phyloP scores from a whole-genome alignment of 2,329 filamentous ascomycete genomes.

The Akanthomyces dipterigenus region DNA sequence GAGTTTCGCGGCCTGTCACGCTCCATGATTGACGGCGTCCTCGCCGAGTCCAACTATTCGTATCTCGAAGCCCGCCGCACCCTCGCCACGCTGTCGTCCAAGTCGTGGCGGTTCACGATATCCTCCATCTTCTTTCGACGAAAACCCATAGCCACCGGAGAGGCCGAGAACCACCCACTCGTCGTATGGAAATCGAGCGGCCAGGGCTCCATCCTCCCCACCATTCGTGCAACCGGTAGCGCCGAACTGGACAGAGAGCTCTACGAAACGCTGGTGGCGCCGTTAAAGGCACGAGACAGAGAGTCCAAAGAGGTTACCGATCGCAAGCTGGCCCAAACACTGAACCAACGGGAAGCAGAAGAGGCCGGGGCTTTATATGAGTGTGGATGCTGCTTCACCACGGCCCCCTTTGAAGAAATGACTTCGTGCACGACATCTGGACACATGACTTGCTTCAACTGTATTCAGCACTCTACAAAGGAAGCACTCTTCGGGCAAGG shows the following conservation, averaged over 20 bases:
- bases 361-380: slow-evolving; percentile 52
- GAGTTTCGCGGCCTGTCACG: slow-evolving; percentile 71
- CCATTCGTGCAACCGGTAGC: slow-evolving; percentile 59
- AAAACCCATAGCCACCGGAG: slow-evolving; percentile 45
- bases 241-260: slow-evolving; percentile 57
- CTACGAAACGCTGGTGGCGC: slow-evolving; percentile 49
- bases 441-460: slow-evolving; percentile 74
- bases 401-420: slow-evolving; percentile 65
- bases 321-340: slow-evolving; percentile 41
- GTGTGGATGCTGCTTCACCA: slow-evolving; percentile 72
- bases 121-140: slow-evolving; percentile 63
- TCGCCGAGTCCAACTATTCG: slow-evolving; percentile 74
- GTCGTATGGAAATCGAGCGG: slow-evolving; percentile 54
- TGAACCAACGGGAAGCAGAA: slow-evolving; percentile 56
- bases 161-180: slow-evolving; percentile 55
- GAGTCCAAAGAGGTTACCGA: slow-evolving; percentile 44
- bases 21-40: slow-evolving; percentile 68
- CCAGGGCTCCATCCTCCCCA: slow-evolving; percentile 50
- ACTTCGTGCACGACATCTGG: slow-evolving; percentile 61
- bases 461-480: slow-evolving; percentile 72
- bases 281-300: slow-evolving; percentile 40
- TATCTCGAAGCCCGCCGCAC: slow-evolving; percentile 67
- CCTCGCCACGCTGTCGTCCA: slow-evolving; percentile 60
- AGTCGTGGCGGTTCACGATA: slow-evolving; percentile 72
- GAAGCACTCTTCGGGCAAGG: slow-evolving; percentile 92